Percentiles rank a stretch among this genome's conserved stretches.
These are phyloP conservation scores for Tolypocladium album DNA, from an alignment of 2,329 filamentous ascomycete species.

Conservation along the genomic window DNA sequence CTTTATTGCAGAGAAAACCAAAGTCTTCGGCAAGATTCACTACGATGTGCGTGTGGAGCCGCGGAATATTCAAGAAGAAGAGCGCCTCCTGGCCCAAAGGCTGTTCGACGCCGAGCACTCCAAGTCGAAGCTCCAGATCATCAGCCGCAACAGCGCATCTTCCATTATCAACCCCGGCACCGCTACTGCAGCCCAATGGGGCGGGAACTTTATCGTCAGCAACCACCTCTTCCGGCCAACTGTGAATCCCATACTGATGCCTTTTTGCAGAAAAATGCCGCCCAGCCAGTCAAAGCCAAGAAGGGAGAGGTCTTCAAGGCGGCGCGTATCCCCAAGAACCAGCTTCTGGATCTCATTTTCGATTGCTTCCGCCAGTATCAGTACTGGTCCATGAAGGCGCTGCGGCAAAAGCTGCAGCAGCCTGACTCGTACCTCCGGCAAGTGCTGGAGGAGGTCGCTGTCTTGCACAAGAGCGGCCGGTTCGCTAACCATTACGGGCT, in stretches of 20 bases:
- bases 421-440: constrained; percentile 90
- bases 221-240: not conserved
- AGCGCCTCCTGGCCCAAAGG: constrained; percentile 49
- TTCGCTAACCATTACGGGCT: constrained; percentile 83
- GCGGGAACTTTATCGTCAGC: constrained; percentile 47
- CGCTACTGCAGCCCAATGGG: constrained; percentile 24
- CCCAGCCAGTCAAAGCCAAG: constrained; percentile 42
- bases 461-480: constrained; percentile 69
- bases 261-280: constrained; percentile 37
- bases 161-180: constrained; percentile 46
- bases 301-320: constrained; percentile 68
- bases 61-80: constrained; percentile 60
- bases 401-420: constrained; percentile 69
- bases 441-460: constrained; percentile 71
- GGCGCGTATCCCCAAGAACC: constrained; percentile 79
- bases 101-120: constrained; percentile 38
- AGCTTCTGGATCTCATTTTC: constrained; percentile 79
- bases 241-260: not conserved
- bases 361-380: constrained; percentile 72
- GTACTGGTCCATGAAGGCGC: constrained; percentile 88
- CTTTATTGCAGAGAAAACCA: constrained; percentile 58
- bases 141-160: constrained; percentile 37
- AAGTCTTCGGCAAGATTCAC: constrained; percentile 58
- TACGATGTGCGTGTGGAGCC: constrained; percentile 70
- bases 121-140: constrained; percentile 37